Conservation (phyloP, 2,329 filamentous ascomycete species). For the Microsporum ferrugineum region DNA sequence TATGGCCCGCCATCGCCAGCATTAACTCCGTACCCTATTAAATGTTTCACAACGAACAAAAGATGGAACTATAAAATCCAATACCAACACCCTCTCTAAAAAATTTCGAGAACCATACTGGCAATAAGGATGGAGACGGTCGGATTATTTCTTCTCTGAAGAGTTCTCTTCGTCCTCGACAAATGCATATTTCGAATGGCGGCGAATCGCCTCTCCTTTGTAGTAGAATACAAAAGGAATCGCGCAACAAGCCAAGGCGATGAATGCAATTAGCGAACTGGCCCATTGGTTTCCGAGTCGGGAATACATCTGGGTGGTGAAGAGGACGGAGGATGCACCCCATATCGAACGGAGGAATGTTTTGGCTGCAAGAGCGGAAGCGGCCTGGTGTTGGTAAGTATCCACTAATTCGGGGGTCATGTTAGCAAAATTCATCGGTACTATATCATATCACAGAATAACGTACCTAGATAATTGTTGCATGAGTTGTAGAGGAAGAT, state of each 20-base stretch:
- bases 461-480: conserved; percentile 55
- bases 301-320: conserved; percentile 70
- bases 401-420: conserved; percentile 37
- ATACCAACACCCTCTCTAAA: too few species aligned
- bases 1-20: too few species aligned
- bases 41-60: too few species aligned
- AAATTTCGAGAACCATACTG: too few species aligned
- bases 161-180: conserved; percentile 41
- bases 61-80: too few species aligned
- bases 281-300: conserved; percentile 67
- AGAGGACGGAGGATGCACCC: conserved; percentile 66
- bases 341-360: conserved; percentile 69
- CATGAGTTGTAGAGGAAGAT: conserved; percentile 74
- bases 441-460: background rate
- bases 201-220: conserved; percentile 60
- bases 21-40: too few species aligned
- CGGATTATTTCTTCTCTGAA: conserved; percentile 1
- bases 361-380: conserved; percentile 70
- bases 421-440: conserved; percentile 11
- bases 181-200: conserved; percentile 62
- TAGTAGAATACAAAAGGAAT: conserved; percentile 77
- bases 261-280: conserved; percentile 57
- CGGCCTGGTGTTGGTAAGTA: conserved; percentile 61
- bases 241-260: conserved; percentile 63
- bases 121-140: too few species aligned